Percentiles rank a stretch among this genome's conserved stretches.
Evolutionary conservation across 805 yeast species (phyloP).

Genomic region (Teunomyces tritomae): DNA sequence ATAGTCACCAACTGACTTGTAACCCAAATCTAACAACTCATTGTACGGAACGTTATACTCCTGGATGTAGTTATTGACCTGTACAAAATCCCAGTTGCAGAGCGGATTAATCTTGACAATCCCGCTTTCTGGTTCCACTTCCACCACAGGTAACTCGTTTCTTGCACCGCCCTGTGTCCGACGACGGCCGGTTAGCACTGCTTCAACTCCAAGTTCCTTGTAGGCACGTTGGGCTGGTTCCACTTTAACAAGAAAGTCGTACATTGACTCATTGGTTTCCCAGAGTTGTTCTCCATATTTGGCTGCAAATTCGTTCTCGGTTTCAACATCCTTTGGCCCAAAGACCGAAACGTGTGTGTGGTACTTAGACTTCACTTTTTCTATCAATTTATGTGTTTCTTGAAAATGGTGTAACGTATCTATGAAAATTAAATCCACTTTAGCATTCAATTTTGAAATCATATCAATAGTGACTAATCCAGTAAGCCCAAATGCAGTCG

Average conservation of each 20-base stretch:
- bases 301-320: constrained; percentile 61
- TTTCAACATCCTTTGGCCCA: constrained; percentile 56
- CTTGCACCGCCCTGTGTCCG: constrained; percentile 88
- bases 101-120: constrained; percentile 87
- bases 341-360: constrained; percentile 57
- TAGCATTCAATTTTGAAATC: constrained; percentile 49
- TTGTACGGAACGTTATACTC: constrained; percentile 79
- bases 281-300: constrained; percentile 77
- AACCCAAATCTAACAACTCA: constrained; percentile 78
- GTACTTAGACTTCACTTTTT: constrained; percentile 55
- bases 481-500: constrained; percentile 93
- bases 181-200: constrained; percentile 90
- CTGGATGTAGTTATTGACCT: constrained; percentile 69
- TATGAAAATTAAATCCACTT: constrained; percentile 75
- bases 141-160: constrained; percentile 67
- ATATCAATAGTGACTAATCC: constrained; percentile 88
- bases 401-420: constrained; percentile 94
- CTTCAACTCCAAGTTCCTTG: constrained; percentile 65
- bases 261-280: constrained; percentile 76
- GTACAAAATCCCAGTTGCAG: constrained; percentile 74
- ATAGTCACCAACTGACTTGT: constrained; percentile 91
- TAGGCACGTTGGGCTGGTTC: constrained; percentile 91
- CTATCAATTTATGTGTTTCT: constrained; percentile 80
- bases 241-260: constrained; percentile 86
- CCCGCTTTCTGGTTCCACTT: constrained; percentile 66